A percentile compares a stretch with the other conserved stretches of the same genome.
Conservation (phyloP, 148 eudicot genomes). For the Beta vulgaris region DNA sequence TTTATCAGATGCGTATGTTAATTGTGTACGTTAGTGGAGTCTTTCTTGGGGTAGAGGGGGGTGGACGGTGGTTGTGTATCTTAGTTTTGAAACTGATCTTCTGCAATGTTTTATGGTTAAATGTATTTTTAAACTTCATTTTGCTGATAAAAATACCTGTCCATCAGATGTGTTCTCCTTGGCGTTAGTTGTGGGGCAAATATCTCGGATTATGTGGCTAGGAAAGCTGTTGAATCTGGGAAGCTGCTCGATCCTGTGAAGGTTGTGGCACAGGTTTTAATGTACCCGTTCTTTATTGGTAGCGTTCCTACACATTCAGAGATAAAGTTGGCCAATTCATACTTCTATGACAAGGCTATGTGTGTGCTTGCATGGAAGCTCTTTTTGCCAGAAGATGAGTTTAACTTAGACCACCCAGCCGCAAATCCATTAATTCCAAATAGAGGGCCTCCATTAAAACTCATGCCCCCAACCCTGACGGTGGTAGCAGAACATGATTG, state of each 20-base stretch:
- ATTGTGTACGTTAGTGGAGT: too few relatives aligned
- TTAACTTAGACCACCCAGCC: conserved; percentile 90
- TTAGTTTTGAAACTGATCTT: not conserved
- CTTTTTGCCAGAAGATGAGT: conserved; percentile 78
- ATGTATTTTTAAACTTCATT: not conserved
- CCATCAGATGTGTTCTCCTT: conserved; percentile 82
- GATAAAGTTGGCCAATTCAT: conserved; percentile 84
- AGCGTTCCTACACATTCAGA: conserved; percentile 85
- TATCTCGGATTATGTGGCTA: conserved; percentile 82
- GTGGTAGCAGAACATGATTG: conserved; percentile 90
- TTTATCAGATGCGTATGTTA: too few relatives aligned
- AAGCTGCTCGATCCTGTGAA: conserved; percentile 82
- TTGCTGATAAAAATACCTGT: not conserved
- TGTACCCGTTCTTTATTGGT: conserved; percentile 96
- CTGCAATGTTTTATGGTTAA: not conserved
- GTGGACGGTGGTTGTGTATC: not conserved
- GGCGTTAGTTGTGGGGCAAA: conserved; percentile 96
- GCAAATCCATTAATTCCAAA: conserved; percentile 77
- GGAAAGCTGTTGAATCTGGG: conserved; percentile 74
- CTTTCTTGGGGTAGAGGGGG: not conserved
- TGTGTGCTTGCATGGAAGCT: conserved; percentile 90
- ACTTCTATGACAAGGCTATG: conserved; percentile 92
- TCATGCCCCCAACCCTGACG: conserved; percentile 90
- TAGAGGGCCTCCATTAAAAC: conserved; percentile 72
- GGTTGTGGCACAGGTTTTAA: conserved; percentile 87